These are phyloP conservation scores for Pseudopithomyces chartarum DNA, from an alignment of 2,329 filamentous ascomycete genomes.

Conservation along the genomic window DNA sequence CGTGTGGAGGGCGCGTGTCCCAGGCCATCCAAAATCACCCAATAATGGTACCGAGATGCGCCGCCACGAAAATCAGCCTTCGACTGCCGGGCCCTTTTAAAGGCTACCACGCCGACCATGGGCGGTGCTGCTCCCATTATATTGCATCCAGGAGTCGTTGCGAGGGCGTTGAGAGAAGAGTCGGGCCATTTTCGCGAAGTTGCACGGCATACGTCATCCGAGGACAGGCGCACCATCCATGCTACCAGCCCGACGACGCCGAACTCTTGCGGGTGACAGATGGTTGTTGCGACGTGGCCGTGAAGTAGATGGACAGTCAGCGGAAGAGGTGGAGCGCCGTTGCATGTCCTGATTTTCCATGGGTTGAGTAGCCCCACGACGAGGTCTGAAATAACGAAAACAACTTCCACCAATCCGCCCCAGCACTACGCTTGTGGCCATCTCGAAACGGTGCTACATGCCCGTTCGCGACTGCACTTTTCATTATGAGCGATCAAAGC, in stretches of 20 bases:
- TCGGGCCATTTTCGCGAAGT: background rate
- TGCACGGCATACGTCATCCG: background rate
- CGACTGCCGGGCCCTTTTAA: background rate
- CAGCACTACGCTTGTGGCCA: background rate
- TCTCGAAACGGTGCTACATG: background rate
- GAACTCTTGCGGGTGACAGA: background rate
- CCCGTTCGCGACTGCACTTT: too few species aligned
- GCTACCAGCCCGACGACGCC: constrained; percentile 1
- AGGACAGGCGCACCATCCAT: background rate
- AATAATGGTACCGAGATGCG: constrained; percentile 2
- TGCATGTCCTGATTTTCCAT: background rate
- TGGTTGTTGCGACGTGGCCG: background rate
- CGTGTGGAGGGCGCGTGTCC: background rate
- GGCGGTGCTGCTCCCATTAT: background rate
- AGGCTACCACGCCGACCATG: constrained; percentile 5
- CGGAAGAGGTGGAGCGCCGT: background rate
- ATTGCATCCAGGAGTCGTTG: background rate
- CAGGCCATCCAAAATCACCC: background rate
- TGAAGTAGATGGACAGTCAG: background rate
- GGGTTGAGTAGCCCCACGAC: background rate
- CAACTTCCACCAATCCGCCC: background rate
- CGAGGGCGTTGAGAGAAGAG: background rate
- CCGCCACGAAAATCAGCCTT: constrained; percentile 8
- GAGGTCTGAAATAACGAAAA: background rate
- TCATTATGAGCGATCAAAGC: background rate